Conservation (phyloP, 2,329 filamentous ascomycete genomes). For the Fulvia fulva region DNA sequence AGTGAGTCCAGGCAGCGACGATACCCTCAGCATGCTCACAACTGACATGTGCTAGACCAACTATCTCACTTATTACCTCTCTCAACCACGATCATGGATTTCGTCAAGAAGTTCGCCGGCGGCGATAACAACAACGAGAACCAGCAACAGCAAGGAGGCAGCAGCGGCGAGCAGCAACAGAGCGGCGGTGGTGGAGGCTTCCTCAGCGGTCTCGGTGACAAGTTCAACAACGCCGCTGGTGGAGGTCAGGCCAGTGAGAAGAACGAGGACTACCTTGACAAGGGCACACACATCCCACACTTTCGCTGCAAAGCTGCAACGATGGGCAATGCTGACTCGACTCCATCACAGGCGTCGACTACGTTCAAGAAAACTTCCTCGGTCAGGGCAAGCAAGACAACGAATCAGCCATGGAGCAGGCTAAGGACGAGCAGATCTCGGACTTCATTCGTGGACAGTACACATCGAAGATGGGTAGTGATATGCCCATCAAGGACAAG, state of each 20-base stretch:
- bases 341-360: slow-evolving; percentile 61
- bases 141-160: slow-evolving; percentile 18
- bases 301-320: neutral
- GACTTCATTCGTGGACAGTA: slow-evolving; percentile 69
- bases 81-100: slow-evolving; percentile 41
- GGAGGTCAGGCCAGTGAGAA: slow-evolving; percentile 70
- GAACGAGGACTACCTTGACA: slow-evolving; percentile 76
- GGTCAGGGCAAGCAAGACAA: slow-evolving; percentile 68
- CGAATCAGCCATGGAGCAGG: slow-evolving; percentile 69
- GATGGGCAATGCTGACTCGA: slow-evolving; percentile 7
- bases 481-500: slow-evolving; percentile 69
- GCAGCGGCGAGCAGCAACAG: slow-evolving; percentile 29
- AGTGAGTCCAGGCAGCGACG: neutral
- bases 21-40: neutral
- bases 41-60: neutral
- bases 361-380: slow-evolving; percentile 70
- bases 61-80: neutral
- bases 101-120: slow-evolving; percentile 37
- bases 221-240: slow-evolving; percentile 67
- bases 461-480: slow-evolving; percentile 64
- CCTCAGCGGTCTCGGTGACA: slow-evolving; percentile 61
- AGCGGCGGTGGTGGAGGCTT: slow-evolving; percentile 37
- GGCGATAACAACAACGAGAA: slow-evolving; percentile 30
- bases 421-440: slow-evolving; percentile 75
- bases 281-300: slow-evolving; percentile 51